A percentile compares a stretch with the other conserved stretches of the same genome.
Conservation (phyloP, 1,139 yeast genomes). For the Saccharomyces hybrid region DNA sequence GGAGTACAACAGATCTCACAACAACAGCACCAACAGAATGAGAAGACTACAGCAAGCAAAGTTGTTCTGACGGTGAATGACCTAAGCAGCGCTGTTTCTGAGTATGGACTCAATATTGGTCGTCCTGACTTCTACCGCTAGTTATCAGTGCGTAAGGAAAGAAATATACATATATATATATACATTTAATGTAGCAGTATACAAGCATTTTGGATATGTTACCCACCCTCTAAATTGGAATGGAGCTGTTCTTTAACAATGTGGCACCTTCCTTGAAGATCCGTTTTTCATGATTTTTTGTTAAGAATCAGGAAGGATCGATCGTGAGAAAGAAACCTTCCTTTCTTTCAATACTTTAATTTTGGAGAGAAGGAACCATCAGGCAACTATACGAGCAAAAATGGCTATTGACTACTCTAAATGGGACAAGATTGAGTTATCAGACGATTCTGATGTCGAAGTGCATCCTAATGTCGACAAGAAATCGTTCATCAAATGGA, state of each 20-base stretch:
- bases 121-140: constrained; percentile 90
- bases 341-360: background rate
- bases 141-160: constrained; percentile 2
- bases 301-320: background rate
- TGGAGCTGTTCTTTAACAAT: background rate
- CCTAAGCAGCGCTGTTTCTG: constrained; percentile 43
- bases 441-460: constrained; percentile 94
- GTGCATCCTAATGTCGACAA: constrained; percentile 99
- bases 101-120: constrained; percentile 84
- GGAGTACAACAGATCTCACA: constrained; percentile 27
- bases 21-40: constrained; percentile 35
- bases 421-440: constrained; percentile 93
- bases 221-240: background rate
- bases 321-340: no score
- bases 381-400: background rate
- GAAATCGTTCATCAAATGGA: constrained; percentile 86
- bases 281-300: background rate
- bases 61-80: constrained; percentile 33
- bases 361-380: no score
- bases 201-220: background rate
- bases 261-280: background rate
- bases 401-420: constrained; percentile 91
- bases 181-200: background rate
- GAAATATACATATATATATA: background rate
- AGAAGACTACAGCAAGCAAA: constrained; percentile 36